A percentile compares a stretch with the other conserved stretches of the same genome.
Evolutionary conservation across 129 eudicot genomes (phyloP).

Genomic region (Deinandra increscens): DNA sequence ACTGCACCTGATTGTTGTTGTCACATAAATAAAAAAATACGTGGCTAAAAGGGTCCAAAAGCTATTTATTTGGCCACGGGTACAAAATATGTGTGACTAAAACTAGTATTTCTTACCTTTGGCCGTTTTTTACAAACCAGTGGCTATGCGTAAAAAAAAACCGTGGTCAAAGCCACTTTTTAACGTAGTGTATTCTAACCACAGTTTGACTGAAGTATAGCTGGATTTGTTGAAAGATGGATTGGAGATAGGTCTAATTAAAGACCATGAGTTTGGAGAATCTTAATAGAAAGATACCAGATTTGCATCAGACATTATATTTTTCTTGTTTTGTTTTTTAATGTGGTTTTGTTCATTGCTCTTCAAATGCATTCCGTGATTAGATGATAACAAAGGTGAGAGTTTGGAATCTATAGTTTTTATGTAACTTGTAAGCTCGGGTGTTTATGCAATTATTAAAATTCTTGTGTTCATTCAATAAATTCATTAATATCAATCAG

Average conservation of each 20-base stretch:
- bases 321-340: slow-evolving; percentile 8
- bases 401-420: slow-evolving; percentile 30
- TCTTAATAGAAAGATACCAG: slow-evolving; percentile 36
- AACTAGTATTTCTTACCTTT: too few relatives aligned
- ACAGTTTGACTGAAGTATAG: slow-evolving; percentile 83
- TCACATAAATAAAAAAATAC: too few relatives aligned
- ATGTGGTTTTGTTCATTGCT: slow-evolving; percentile 7
- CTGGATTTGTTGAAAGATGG: slow-evolving; percentile 72
- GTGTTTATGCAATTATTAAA: slow-evolving; percentile 31
- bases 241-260: slow-evolving; percentile 40
- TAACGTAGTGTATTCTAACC: too few relatives aligned
- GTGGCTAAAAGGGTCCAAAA: too few relatives aligned
- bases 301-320: slow-evolving; percentile 27
- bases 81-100: too few relatives aligned
- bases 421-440: slow-evolving; percentile 33
- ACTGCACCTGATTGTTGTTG: too few relatives aligned
- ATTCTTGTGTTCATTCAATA: slow-evolving; percentile 28
- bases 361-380: slow-evolving; percentile 20
- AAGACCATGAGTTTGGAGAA: slow-evolving; percentile 52
- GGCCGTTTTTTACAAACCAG: too few relatives aligned
- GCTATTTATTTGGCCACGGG: too few relatives aligned
- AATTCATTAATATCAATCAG: slow-evolving; percentile 32
- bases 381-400: slow-evolving; percentile 18
- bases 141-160: too few relatives aligned
- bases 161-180: too few relatives aligned